Conservation (phyloP, 208 protist species). For the Porcisia hertigi region DNA sequence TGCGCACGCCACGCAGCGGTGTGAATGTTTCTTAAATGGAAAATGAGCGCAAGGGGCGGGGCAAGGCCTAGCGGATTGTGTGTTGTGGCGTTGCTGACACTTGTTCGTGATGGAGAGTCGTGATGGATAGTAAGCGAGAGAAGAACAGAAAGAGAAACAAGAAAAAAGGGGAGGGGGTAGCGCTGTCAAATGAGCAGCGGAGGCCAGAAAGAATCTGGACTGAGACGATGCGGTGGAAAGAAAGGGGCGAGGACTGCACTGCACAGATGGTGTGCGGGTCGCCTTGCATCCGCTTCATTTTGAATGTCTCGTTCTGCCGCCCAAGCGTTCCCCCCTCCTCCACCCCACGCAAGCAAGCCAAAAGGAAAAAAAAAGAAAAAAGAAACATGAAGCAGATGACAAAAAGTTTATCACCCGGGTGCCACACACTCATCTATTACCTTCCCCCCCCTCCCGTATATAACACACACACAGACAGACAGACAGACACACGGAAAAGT, state of each 20-base stretch:
- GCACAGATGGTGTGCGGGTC: not conserved
- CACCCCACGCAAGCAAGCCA: not conserved
- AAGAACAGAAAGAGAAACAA: not conserved
- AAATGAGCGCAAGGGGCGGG: not conserved
- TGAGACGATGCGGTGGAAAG: not conserved
- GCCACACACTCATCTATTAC: not conserved
- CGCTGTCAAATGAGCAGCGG: not conserved
- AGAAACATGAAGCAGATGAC: not conserved
- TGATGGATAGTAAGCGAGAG: not conserved
- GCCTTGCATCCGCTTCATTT: not conserved
- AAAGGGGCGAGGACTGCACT: not conserved
- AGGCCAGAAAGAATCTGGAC: not conserved
- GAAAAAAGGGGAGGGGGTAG: not conserved
- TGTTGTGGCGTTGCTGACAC: not conserved
- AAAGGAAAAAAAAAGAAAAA: not conserved
- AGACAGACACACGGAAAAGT: too few relatives aligned
- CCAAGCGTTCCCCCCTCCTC: not conserved
- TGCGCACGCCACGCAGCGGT: not conserved
- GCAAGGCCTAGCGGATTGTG: not conserved
- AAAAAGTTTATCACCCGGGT: not conserved
- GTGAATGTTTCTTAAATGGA: not conserved
- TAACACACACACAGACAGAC: not conserved
- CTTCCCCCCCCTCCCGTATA: too few relatives aligned
- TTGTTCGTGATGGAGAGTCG: not conserved
- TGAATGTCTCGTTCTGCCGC: not conserved